A percentile compares a stretch with the other conserved stretches of the same genome.
These are phyloP conservation scores for Mortierella antarctica DNA, from an alignment of 192 early-diverging fungal species.

Conservation along the genomic window DNA sequence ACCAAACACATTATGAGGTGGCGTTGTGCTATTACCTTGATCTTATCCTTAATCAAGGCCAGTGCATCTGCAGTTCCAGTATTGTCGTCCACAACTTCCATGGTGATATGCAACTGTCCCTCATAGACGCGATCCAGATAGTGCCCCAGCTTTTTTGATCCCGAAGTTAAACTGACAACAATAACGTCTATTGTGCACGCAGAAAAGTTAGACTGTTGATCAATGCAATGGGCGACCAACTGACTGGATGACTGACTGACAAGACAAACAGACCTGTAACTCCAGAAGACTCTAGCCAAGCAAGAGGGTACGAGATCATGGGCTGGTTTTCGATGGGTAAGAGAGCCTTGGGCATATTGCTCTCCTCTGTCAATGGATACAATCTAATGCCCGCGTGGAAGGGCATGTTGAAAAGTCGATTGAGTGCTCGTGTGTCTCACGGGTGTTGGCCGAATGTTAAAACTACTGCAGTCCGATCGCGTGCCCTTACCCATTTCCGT, in stretches of 20 bases:
- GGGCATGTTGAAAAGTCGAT: neutral
- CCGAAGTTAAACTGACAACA: constrained; percentile 73
- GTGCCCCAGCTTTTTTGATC: constrained; percentile 74
- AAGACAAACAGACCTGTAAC: constrained; percentile 57
- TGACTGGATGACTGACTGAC: too few relatives aligned
- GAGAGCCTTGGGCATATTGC: constrained; percentile 91
- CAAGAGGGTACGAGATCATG: constrained; percentile 92
- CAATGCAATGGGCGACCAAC: neutral
- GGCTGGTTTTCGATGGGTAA: constrained; percentile 95
- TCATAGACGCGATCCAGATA: constrained; percentile 76
- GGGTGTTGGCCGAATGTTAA: neutral
- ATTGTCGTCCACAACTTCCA: constrained; percentile 73
- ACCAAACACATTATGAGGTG: neutral
- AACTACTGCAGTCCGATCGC: neutral
- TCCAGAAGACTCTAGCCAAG: constrained; percentile 93
- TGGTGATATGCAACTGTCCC: constrained; percentile 67
- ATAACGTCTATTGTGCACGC: constrained; percentile 71
- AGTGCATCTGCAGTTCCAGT: constrained; percentile 88
- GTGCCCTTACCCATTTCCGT: constrained; percentile 68
- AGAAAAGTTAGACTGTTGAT: neutral
- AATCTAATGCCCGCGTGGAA: constrained; percentile 52
- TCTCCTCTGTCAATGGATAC: constrained; percentile 83
- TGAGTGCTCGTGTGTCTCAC: neutral
- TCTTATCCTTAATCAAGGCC: constrained; percentile 80
- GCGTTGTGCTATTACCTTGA: constrained; percentile 68